Evolutionary conservation across 305 asterid genomes (phyloP).

Genomic region (Fraxinus velutina): DNA sequence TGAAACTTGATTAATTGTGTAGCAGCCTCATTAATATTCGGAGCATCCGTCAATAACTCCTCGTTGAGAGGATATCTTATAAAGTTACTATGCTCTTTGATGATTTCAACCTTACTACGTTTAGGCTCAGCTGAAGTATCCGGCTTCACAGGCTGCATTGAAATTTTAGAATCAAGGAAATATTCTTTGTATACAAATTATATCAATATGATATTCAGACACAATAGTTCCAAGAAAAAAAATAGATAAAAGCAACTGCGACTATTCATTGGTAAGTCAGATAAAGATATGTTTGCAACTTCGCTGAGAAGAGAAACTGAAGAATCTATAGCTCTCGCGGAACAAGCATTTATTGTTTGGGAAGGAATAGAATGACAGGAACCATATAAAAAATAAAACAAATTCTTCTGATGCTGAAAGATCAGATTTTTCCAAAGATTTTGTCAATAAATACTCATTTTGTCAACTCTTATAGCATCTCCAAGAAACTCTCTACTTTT

Average conservation of each 20-base stretch:
- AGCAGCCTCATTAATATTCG: slow-evolving; percentile 80
- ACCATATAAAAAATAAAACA: background rate
- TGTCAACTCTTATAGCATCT: no score
- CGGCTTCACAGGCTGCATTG: slow-evolving; percentile 66
- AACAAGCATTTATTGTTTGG: background rate
- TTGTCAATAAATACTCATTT: background rate
- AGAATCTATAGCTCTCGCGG: background rate
- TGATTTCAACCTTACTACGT: slow-evolving; percentile 83
- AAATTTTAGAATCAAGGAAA: background rate
- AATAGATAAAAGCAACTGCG: background rate
- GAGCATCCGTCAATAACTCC: slow-evolving; percentile 74
- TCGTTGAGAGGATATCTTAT: slow-evolving; percentile 89
- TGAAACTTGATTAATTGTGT: slow-evolving; percentile 93
- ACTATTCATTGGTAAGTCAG: background rate
- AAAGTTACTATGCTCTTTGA: slow-evolving; percentile 85
- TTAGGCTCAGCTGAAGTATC: slow-evolving; percentile 59
- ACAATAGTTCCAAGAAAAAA: slow-evolving; percentile 4
- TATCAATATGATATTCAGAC: background rate
- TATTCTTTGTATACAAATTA: background rate
- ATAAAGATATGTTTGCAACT: background rate
- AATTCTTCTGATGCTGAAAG: background rate
- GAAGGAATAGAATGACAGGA: background rate
- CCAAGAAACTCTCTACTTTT: no score
- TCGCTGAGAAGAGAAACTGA: background rate
- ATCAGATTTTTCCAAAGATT: background rate